phyloP scores from a whole-genome alignment of 164 flowering plant species.

The Litsea cubeba region DNA sequence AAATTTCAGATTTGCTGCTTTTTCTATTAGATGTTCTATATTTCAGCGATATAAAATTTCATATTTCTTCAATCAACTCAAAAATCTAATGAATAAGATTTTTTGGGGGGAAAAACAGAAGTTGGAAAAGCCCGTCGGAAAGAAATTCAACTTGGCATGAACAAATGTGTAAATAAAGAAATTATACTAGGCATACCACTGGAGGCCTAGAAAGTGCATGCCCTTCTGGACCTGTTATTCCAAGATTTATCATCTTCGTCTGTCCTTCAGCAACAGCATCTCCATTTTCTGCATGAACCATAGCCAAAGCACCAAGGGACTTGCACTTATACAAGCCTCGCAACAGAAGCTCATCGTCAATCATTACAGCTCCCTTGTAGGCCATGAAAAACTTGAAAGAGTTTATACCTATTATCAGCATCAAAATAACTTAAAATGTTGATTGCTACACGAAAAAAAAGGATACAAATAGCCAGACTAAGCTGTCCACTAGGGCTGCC shows the following conservation, averaged over 20 bases:
- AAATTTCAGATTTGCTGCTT: no score
- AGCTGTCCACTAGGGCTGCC: not conserved
- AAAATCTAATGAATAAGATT: no score
- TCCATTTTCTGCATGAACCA: constrained; percentile 99
- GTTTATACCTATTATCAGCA: constrained; percentile 59
- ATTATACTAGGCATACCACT: constrained; percentile 38
- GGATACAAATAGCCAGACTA: not conserved
- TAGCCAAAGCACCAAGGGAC: constrained; percentile 92
- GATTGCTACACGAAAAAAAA: not conserved
- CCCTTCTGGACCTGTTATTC: constrained; percentile 96
- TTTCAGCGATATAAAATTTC: no score
- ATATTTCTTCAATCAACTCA: no score
- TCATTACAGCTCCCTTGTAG: constrained; percentile 75
- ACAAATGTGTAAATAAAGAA: not conserved
- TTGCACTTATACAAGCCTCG: constrained; percentile 86
- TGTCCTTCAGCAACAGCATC: constrained; percentile 95
- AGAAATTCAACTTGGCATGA: not conserved
- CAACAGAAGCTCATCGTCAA: constrained; percentile 71
- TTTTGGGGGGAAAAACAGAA: no score
- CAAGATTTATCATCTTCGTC: constrained; percentile 83
- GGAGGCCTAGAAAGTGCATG: constrained; percentile 97
- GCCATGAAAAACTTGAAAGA: constrained; percentile 97
- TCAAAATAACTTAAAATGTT: not conserved
- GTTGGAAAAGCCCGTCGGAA: not conserved
- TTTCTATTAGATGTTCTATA: no score